Evolutionary conservation across 1,284 basidiomycete genomes (phyloP), one percentile per base, ranked within the genome.

Genomic region (Ceratobasidium sp.): DNA sequence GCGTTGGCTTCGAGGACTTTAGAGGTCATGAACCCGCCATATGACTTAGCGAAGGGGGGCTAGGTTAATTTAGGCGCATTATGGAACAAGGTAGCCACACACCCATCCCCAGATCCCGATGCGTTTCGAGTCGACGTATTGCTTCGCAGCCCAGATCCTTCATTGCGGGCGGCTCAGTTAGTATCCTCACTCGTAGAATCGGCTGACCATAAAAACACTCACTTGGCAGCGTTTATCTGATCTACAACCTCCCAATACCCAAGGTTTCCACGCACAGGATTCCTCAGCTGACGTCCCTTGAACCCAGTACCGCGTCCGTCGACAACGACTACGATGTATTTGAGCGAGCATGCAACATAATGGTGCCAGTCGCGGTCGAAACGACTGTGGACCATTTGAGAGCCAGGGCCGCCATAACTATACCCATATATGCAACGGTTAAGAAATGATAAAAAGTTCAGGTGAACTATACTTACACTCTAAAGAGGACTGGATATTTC

Each of bases 51-150:
- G 16, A 63, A 74, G 29, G 34, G 19, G 39, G 54, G 58, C 39
- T 16, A 7, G 29, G 56, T 24, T 54, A 56, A 69, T 72, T 77
- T 56, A 77, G 74, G 74, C 24, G 5, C 56, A 31, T 22, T 37
- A 22, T 34, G n/a, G 22, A 7, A 59, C 56, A 39, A 56, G 29
- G 46, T 8, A 41, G 5, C 0, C n/a, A 84, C 91, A 80, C 77
- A 94, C 93, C 95, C 95, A 98, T 59, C 95, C 95, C 94, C 95
- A 97, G 46, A 98, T 90, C 0, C 96, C 97, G 54, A 98, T 93
- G 56, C 94, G 85, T 79, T 87, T 89, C 51, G 89, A 85, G 81
- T 96, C 95, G 2, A 94, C 90, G 79, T 91, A 95, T 68, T 87
- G 86, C 83, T 89, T 94, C 75, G 86, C 85, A 9, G 88, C 91